These are phyloP conservation scores for Phylloporus arenicola DNA, from an alignment of 768 basidiomycete species.

Conservation along the genomic window DNA sequence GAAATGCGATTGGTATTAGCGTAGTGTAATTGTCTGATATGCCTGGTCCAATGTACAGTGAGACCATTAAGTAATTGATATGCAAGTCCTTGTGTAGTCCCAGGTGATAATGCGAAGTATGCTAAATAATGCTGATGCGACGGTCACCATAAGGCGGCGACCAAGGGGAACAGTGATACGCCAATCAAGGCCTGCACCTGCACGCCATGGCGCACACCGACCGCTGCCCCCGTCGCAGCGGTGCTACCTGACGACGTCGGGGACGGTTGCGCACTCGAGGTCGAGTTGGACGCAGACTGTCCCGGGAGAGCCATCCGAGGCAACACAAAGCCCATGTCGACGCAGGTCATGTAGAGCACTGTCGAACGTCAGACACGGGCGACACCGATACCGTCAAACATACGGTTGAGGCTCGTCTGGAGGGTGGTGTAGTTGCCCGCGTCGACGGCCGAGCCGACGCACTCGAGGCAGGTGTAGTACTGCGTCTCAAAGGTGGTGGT, in stretches of 20 bases:
- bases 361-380: not conserved
- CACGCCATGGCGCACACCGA: not conserved
- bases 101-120: constrained; percentile 6
- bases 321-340: constrained; percentile 21
- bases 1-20: not conserved
- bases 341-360: constrained; percentile 26
- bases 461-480: constrained; percentile 41
- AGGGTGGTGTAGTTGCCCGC: constrained; percentile 24
- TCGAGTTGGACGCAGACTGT: constrained; percentile 17
- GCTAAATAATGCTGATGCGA: constrained; percentile 7
- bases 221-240: not conserved
- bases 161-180: constrained; percentile 2
- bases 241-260: not conserved
- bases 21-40: not conserved
- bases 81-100: not conserved
- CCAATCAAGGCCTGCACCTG: constrained; percentile 2
- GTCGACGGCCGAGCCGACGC: constrained; percentile 29
- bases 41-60: constrained; percentile 6
- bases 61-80: not conserved
- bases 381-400: constrained; percentile 4
- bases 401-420: constrained; percentile 35
- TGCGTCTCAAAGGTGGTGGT: constrained; percentile 32
- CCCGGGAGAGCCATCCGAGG: constrained; percentile 23
- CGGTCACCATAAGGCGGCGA: constrained; percentile 11
- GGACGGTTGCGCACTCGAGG: not conserved